Conservation (phyloP, 306 rosid genomes). For the Malus orientalis region DNA sequence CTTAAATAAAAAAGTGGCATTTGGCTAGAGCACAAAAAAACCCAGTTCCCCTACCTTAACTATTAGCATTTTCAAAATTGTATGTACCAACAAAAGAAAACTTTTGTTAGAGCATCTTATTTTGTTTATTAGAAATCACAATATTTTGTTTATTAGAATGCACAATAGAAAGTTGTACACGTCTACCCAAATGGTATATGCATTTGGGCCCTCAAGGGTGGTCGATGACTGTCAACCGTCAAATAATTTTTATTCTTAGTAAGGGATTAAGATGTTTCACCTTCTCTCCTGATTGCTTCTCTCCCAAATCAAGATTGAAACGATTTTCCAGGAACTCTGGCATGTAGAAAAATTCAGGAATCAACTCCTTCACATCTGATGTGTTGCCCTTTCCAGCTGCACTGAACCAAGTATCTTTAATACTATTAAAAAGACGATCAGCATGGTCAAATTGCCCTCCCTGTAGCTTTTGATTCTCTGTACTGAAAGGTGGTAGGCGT, state of each 20-base stretch:
- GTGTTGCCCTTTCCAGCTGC: constrained; percentile 99
- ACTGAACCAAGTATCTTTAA: constrained; percentile 94
- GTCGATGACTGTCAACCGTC: neutral
- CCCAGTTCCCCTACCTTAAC: neutral
- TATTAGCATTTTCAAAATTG: neutral
- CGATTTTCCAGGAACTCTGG: constrained; percentile 85
- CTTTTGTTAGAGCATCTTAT: neutral
- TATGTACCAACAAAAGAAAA: neutral
- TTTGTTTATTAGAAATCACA: neutral
- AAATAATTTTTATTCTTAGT: neutral
- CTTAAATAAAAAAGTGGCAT: neutral
- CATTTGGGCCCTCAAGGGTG: neutral
- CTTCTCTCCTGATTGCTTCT: constrained; percentile 99
- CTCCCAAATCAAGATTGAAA: constrained; percentile 96
- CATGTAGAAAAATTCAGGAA: constrained; percentile 98
- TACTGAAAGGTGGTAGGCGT: constrained; percentile 92
- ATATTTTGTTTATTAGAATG: neutral
- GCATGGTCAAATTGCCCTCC: constrained; percentile 99
- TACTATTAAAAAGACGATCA: constrained; percentile 96
- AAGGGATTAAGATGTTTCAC: constrained; percentile 27
- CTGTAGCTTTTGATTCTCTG: constrained; percentile 94
- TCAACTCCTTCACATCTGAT: constrained; percentile 96
- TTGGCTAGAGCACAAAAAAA: neutral
- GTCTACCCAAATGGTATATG: neutral
- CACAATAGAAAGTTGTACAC: neutral